A percentile compares a stretch with the other conserved stretches of the same genome.
Conservation (phyloP, 1,284 basidiomycete genomes). For the Veloporphyrellus conicus region DNA sequence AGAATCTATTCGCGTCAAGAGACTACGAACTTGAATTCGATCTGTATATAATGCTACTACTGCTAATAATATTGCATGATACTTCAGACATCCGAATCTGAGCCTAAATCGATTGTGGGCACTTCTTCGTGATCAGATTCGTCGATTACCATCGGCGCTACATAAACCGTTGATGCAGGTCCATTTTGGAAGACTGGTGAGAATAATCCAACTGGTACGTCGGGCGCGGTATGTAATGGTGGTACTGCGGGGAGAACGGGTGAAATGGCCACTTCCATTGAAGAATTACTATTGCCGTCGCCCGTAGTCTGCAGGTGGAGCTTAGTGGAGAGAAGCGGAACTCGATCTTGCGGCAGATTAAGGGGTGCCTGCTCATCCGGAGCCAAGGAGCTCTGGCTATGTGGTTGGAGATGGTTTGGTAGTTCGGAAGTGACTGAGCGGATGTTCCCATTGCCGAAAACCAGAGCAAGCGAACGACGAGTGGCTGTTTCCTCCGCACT, state of each 20-base stretch:
- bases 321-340: neutral
- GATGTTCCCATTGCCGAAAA: slow-evolving; percentile 6
- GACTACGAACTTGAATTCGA: slow-evolving; percentile 15
- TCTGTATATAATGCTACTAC: neutral
- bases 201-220: neutral
- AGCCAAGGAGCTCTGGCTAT: slow-evolving; percentile 1
- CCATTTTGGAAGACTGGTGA: slow-evolving; percentile 6
- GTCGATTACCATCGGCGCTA: slow-evolving; percentile 21
- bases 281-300: neutral
- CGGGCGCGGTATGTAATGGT: neutral
- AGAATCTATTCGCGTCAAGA: slow-evolving; percentile 21
- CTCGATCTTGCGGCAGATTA: slow-evolving; percentile 1
- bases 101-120: slow-evolving; percentile 50
- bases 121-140: slow-evolving; percentile 51
- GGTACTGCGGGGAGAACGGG: neutral
- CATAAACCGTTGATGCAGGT: neutral
- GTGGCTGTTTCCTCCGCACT: slow-evolving; percentile 53
- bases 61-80: neutral
- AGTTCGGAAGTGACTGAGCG: neutral
- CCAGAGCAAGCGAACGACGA: slow-evolving; percentile 42
- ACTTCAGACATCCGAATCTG: slow-evolving; percentile 42
- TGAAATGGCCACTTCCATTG: neutral
- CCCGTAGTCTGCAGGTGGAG: slow-evolving; percentile 1
- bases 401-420: slow-evolving; percentile 1
- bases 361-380: neutral